phyloP scores from a whole-genome alignment of 139 green algal genomes.

The Chlorella sp. region DNA sequence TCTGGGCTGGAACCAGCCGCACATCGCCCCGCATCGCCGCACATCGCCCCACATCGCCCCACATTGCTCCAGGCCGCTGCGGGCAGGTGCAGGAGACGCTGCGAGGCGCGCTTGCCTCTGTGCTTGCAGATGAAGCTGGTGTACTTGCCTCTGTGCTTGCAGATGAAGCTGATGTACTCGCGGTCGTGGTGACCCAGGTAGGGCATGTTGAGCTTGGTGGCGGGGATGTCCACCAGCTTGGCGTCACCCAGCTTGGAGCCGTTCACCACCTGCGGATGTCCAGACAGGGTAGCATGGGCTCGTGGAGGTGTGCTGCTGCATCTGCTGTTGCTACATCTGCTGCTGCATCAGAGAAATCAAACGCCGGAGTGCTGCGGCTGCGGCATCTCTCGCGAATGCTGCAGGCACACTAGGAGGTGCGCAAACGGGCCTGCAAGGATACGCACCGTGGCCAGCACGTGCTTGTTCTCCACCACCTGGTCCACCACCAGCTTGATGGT shows the following conservation, averaged over 20 bases:
- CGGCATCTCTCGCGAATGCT: too few species aligned
- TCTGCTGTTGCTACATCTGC: neutral
- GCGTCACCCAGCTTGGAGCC: conserved; percentile 22
- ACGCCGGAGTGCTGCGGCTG: too few species aligned
- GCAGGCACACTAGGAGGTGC: too few species aligned
- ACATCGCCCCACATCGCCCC: too few species aligned
- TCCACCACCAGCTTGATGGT: conserved; percentile 27
- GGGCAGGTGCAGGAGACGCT: too few species aligned
- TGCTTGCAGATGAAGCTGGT: conserved; percentile 17
- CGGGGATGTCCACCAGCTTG: conserved; percentile 31
- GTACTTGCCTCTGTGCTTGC: conserved; percentile 9
- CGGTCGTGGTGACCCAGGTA: conserved; percentile 34
- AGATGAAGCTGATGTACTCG: conserved; percentile 29
- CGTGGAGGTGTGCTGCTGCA: too few species aligned
- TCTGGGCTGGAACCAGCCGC: too few species aligned
- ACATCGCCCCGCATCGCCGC: too few species aligned
- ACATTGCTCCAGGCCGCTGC: too few species aligned
- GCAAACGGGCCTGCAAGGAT: neutral
- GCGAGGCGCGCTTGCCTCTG: neutral
- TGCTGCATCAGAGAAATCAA: neutral
- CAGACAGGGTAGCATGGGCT: neutral
- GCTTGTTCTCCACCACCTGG: conserved; percentile 13
- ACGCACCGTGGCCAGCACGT: conserved; percentile 7
- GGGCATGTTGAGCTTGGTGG: conserved; percentile 29
- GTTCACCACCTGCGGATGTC: conserved; percentile 1